Conservation (phyloP, 208 protist species). For the Balamuthia mandrillaris region DNA sequence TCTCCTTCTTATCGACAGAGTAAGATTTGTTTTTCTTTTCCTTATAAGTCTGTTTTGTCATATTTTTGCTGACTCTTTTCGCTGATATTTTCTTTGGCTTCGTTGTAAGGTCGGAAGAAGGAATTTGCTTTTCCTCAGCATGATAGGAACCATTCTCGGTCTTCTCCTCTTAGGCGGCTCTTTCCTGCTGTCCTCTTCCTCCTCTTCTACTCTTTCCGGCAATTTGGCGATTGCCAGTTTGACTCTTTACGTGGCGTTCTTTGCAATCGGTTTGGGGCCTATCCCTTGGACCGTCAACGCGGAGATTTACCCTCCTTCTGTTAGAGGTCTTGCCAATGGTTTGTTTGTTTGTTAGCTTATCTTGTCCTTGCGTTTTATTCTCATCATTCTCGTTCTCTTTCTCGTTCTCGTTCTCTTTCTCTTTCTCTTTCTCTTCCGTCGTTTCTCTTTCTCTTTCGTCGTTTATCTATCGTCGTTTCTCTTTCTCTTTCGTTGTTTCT, state of each 20-base stretch:
- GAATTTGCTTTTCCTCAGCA: slow-evolving; percentile 72
- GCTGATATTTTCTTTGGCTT: neutral
- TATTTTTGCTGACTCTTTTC: neutral
- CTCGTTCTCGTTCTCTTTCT: neutral
- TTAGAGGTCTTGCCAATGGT: slow-evolving; percentile 57
- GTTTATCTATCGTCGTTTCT: no score
- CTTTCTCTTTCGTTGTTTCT: no score
- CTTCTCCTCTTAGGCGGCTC: slow-evolving; percentile 78
- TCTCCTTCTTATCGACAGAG: slow-evolving; percentile 78
- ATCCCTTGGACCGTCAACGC: slow-evolving; percentile 86
- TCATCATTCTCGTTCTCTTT: neutral
- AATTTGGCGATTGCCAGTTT: neutral
- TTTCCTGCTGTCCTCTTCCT: no score
- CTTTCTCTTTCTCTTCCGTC: no score
- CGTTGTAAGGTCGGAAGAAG: slow-evolving; percentile 46
- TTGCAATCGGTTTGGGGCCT: slow-evolving; percentile 65
- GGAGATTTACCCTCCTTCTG: slow-evolving; percentile 81
- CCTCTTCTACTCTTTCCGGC: slow-evolving; percentile 36
- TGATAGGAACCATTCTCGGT: slow-evolving; percentile 70
- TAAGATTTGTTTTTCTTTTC: neutral
- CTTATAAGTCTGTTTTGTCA: neutral
- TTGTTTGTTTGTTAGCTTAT: slow-evolving; percentile 26
- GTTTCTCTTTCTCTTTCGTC: no score
- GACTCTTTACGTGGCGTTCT: neutral
- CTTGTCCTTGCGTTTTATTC: slow-evolving; percentile 33